Evolutionary conservation across 2,329 filamentous ascomycete species (phyloP), one percentile per base, ranked within the genome.

Genomic region (Colletotrichum melonis): DNA sequence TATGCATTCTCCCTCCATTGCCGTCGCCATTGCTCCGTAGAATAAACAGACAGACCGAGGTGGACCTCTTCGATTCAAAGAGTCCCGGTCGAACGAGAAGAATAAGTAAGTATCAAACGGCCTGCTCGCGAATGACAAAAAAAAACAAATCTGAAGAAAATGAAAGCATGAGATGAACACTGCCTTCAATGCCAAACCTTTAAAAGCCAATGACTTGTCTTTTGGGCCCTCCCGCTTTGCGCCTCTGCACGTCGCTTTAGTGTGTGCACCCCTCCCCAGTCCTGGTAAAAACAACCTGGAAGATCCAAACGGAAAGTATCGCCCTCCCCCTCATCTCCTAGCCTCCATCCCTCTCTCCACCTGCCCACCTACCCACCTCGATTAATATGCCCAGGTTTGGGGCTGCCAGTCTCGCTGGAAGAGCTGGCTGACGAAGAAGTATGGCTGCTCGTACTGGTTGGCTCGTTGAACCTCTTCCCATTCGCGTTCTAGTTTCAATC

Each of bases 391-490:
- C 77, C 78, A 70, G 80, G 80, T 74, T 69, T 63, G 74, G 59
- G 65, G 84, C 74, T 84, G 81, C 89, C 90, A 91, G 67, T 88
- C 86, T 69, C 86, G 82, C 76, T 90, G 87, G 77, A 87, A 91
- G 35, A 92, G 81, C 77, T 92, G 90, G 77, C 88, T 89, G 75
- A 91, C 84, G 77, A 90, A 91, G 77, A 86, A 91, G 77, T 88
- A 89, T 75, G 90, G 87, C 76, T 91, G 77, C 76, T 90, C 88
- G 75, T 87, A 90, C 46, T 81, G 82, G 19, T 83, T 81, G 49
- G 77, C 80, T 14, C 83, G 81, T 63, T 85, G 82, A 60, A 90
- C 76, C 30, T 80, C 79, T 59, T 86, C 81, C 89, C 89, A 91
- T 22, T 81, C 75, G 73, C 75, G 77, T 70, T 79, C 85, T 87